Conservation (phyloP, 306 rosid genomes). For the Trifolium repens region DNA sequence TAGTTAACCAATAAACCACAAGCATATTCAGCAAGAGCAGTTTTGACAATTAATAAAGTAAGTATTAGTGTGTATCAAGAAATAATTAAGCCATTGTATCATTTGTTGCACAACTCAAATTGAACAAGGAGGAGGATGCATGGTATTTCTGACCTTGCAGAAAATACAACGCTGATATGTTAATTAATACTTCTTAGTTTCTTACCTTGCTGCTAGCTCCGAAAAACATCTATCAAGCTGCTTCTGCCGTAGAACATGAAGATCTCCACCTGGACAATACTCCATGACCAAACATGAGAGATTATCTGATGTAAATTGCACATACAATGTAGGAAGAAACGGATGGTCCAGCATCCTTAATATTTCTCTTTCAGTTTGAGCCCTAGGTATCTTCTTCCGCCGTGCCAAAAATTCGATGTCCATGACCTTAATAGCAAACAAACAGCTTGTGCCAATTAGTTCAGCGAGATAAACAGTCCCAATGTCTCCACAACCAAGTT, state of each 20-base stretch:
- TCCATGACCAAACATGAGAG: slow-evolving; percentile 97
- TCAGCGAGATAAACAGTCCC: slow-evolving; percentile 98
- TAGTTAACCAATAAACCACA: slow-evolving; percentile 24
- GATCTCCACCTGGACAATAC: slow-evolving; percentile 99
- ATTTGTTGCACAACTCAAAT: slow-evolving; percentile 25
- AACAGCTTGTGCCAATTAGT: slow-evolving; percentile 75
- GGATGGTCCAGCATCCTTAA: slow-evolving; percentile 96
- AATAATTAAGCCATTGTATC: slow-evolving; percentile 17
- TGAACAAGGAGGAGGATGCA: slow-evolving; percentile 18
- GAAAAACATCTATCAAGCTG: slow-evolving; percentile 77
- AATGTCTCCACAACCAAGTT: slow-evolving; percentile 99
- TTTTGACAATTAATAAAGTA: slow-evolving; percentile 5
- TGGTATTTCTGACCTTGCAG: slow-evolving; percentile 15
- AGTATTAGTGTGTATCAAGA: slow-evolving; percentile 8
- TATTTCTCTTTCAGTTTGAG: slow-evolving; percentile 96
- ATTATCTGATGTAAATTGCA: slow-evolving; percentile 89
- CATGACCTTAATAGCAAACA: slow-evolving; percentile 97
- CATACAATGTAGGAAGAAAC: slow-evolving; percentile 90
- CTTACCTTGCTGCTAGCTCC: slow-evolving; percentile 89
- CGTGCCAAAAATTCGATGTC: slow-evolving; percentile 91
- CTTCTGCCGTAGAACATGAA: slow-evolving; percentile 94
- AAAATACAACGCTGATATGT: slow-evolving; percentile 16
- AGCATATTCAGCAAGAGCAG: slow-evolving; percentile 28
- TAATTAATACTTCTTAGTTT: slow-evolving; percentile 28
- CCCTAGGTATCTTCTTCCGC: slow-evolving; percentile 96